Conservation (phyloP, 495 filamentous ascomycete species). For the Neurospora intermedia region DNA sequence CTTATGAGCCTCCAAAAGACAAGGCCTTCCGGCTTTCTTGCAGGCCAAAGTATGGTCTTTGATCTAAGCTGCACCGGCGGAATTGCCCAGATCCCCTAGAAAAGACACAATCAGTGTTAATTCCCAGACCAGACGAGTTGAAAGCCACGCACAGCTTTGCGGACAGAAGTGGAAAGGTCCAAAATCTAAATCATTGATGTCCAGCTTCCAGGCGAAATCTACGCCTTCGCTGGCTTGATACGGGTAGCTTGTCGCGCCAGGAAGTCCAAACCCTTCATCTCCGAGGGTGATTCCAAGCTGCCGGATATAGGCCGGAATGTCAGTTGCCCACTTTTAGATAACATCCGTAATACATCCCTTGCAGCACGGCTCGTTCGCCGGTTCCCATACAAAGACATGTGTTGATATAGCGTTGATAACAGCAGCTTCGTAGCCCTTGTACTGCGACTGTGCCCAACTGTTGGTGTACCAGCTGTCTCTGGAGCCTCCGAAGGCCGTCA, state of each 20-base stretch:
- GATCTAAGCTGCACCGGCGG: constrained; percentile 45
- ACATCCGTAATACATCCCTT: constrained; percentile 45
- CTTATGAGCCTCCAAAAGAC: constrained; percentile 49
- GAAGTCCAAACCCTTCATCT: constrained; percentile 43
- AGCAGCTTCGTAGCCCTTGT: constrained; percentile 51
- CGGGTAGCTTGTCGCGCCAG: constrained; percentile 40
- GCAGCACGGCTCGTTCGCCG: constrained; percentile 63
- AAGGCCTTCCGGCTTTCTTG: constrained; percentile 46
- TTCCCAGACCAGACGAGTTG: not conserved
- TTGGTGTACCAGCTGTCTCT: constrained; percentile 46
- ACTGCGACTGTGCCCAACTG: constrained; percentile 43
- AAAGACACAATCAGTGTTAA: not conserved
- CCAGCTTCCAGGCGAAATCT: constrained; percentile 48
- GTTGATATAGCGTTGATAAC: constrained; percentile 48
- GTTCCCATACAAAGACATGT: constrained; percentile 61
- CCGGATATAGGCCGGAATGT: constrained; percentile 55
- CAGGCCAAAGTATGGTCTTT: constrained; percentile 44
- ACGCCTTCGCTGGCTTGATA: constrained; percentile 46
- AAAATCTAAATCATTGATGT: constrained; percentile 44
- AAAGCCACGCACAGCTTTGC: constrained; percentile 22
- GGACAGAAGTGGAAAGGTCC: constrained; percentile 57
- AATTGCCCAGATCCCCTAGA: not conserved
- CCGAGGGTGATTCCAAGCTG: constrained; percentile 57
- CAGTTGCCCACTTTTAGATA: constrained; percentile 43
- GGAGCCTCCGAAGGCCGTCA: constrained; percentile 47